Evolutionary conservation across 805 yeast genomes (phyloP).

Genomic region (Saturnispora gosingensis): DNA sequence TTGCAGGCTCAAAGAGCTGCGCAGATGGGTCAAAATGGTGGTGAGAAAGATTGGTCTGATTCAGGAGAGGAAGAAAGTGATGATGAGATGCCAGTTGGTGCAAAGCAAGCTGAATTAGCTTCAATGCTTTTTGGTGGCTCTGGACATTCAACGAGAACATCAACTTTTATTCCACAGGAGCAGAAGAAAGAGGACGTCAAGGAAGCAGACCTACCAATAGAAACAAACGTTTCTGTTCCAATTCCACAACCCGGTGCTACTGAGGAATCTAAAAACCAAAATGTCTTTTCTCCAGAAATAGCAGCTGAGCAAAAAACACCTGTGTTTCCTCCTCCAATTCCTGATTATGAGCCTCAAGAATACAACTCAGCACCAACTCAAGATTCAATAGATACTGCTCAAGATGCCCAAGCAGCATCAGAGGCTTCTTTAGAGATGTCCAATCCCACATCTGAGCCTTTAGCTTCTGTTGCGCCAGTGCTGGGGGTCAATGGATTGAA

Average conservation of each 20-base stretch:
- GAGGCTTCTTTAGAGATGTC: not conserved
- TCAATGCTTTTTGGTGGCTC: constrained; percentile 44
- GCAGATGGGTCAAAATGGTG: constrained; percentile 46
- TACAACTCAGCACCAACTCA: constrained; percentile 15
- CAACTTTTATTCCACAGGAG: constrained; percentile 12
- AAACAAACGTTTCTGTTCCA: not conserved
- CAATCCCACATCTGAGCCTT: not conserved
- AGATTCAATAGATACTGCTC: constrained; percentile 1
- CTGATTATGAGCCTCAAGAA: constrained; percentile 6
- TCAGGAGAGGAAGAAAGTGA: constrained; percentile 33
- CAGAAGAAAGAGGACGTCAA: not conserved
- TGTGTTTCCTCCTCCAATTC: constrained; percentile 9
- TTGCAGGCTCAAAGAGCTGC: constrained; percentile 65
- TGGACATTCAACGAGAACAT: constrained; percentile 18
- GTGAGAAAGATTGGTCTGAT: constrained; percentile 34
- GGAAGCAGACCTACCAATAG: not conserved
- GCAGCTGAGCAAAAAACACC: not conserved
- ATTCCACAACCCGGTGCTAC: not conserved
- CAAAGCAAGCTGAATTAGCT: constrained; percentile 50
- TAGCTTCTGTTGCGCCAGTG: not conserved
- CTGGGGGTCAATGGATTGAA: not conserved
- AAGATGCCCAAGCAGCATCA: not conserved
- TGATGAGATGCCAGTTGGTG: constrained; percentile 38
- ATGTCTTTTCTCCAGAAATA: not conserved
- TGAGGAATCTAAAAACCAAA: not conserved